Conservation (phyloP, 1,284 basidiomycete species). For the Cryptococcus depauperatus region DNA sequence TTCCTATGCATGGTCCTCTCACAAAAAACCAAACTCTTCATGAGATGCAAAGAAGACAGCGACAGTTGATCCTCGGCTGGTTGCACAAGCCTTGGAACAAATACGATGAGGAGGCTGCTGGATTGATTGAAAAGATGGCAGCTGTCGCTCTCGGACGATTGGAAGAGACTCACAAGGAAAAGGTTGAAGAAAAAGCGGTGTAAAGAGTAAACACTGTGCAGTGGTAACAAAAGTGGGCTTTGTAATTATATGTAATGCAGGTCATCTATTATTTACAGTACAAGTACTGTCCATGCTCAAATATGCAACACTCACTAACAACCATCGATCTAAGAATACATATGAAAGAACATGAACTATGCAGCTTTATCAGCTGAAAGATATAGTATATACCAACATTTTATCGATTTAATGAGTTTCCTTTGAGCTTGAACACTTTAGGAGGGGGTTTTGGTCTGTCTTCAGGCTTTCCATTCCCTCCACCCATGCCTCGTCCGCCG, state of each 20-base stretch:
- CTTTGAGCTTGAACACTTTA: constrained; percentile 6
- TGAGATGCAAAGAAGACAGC: constrained; percentile 24
- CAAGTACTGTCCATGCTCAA: too few species aligned
- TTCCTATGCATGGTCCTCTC: neutral
- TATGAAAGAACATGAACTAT: too few species aligned
- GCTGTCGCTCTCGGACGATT: constrained; percentile 12
- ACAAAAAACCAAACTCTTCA: constrained; percentile 15
- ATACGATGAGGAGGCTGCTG: constrained; percentile 25
- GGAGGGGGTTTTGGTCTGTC: constrained; percentile 10
- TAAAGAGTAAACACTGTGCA: constrained; percentile 8
- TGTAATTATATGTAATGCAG: too few species aligned
- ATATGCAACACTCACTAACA: too few species aligned
- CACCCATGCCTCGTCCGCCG: constrained; percentile 12
- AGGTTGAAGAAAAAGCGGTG: constrained; percentile 4
- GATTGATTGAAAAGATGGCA: constrained; percentile 16
- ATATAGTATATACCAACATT: too few species aligned
- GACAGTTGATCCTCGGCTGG: constrained; percentile 27
- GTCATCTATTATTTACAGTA: too few species aligned
- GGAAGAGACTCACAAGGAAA: constrained; percentile 12
- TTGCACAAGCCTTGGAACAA: constrained; percentile 26
- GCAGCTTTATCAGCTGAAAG: too few species aligned
- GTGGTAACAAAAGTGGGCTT: too few species aligned
- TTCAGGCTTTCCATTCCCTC: constrained; percentile 10
- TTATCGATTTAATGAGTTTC: too few species aligned
- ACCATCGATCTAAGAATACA: too few species aligned